These are phyloP conservation scores for Pseudotulostoma volvatum DNA, from an alignment of 495 filamentous ascomycete genomes.

Conservation along the genomic window DNA sequence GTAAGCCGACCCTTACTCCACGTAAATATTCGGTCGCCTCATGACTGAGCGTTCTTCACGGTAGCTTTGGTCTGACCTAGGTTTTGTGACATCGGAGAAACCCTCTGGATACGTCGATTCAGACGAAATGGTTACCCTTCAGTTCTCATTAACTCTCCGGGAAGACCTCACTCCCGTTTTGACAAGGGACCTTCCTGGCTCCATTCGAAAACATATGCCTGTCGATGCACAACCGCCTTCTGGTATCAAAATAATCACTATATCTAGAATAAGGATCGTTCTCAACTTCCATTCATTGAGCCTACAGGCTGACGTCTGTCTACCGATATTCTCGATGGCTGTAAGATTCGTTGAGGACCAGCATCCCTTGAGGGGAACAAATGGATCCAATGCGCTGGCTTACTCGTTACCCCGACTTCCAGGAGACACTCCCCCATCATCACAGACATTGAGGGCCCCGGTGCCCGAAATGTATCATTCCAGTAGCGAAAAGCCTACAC, in stretches of 20 bases:
- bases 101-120: conserved; percentile 4
- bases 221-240: neutral
- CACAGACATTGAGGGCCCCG: neutral
- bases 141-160: conserved; percentile 4
- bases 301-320: neutral
- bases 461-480: no score
- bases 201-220: neutral
- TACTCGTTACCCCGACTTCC: neutral
- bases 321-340: neutral
- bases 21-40: neutral
- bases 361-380: neutral
- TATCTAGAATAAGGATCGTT: neutral
- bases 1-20: no score
- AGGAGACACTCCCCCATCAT: neutral
- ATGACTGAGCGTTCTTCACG: neutral
- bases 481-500: no score
- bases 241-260: neutral
- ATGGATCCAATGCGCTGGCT: neutral
- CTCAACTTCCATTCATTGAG: neutral
- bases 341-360: neutral
- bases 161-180: neutral
- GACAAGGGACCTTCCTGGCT: neutral
- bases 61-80: conserved; percentile 23
- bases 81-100: conserved; percentile 14
- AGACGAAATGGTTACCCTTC: conserved; percentile 1